These are phyloP conservation scores for Fusarium circinatum DNA, from an alignment of 2,329 filamentous ascomycete species.

Conservation along the genomic window DNA sequence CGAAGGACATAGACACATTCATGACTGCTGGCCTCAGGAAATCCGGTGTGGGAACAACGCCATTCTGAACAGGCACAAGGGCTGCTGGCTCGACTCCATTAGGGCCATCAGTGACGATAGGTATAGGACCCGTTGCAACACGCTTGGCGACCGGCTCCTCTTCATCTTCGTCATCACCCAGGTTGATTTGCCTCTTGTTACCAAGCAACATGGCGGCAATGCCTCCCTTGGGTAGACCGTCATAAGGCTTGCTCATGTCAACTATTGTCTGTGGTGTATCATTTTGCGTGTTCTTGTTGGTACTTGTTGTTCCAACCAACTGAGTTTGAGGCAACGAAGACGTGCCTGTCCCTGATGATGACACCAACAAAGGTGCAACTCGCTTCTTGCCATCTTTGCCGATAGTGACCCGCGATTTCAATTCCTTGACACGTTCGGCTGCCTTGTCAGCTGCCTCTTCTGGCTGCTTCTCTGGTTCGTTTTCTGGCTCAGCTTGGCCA, in stretches of 20 bases:
- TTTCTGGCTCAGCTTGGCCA: constrained; percentile 50
- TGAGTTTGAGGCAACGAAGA: constrained; percentile 91
- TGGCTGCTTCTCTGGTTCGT: constrained; percentile 50
- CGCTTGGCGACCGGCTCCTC: constrained; percentile 63
- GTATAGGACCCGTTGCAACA: constrained; percentile 73
- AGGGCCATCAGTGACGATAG: constrained; percentile 79
- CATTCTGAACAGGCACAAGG: constrained; percentile 67
- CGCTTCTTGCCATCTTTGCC: constrained; percentile 98
- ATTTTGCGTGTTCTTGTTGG: constrained; percentile 68
- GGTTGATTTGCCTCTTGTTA: constrained; percentile 87
- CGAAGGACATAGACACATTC: constrained; percentile 82
- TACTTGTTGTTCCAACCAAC: constrained; percentile 79
- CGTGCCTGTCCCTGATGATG: constrained; percentile 85
- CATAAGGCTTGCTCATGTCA: constrained; percentile 92
- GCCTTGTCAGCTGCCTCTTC: constrained; percentile 64
- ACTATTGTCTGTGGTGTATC: constrained; percentile 84
- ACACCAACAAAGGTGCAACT: constrained; percentile 90
- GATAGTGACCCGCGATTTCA: constrained; percentile 93
- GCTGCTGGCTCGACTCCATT: constrained; percentile 82
- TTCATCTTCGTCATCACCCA: constrained; percentile 80
- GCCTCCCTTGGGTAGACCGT: constrained; percentile 90
- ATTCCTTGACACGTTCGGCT: constrained; percentile 63
- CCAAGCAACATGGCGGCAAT: constrained; percentile 87
- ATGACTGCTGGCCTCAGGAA: constrained; percentile 88
- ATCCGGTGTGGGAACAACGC: constrained; percentile 77